Percentiles rank a stretch among this genome's conserved stretches.
Evolutionary conservation across 2,329 filamentous ascomycete genomes (phyloP).

Genomic region (Neonectria punicea): DNA sequence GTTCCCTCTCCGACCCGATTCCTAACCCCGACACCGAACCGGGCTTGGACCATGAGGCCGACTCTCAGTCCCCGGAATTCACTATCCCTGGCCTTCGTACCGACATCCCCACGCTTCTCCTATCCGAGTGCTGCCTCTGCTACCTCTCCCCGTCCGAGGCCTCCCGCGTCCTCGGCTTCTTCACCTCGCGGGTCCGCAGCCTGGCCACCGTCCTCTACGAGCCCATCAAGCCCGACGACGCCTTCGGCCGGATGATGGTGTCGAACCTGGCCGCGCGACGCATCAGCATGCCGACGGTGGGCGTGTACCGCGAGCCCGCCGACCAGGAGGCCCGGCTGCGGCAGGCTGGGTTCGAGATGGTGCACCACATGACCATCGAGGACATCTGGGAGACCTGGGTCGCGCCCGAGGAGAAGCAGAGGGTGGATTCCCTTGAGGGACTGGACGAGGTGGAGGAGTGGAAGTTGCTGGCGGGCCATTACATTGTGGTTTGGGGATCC

Average conservation of each 20-base stretch:
- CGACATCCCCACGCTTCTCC: conserved; percentile 79
- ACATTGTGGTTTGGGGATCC: conserved; percentile 91
- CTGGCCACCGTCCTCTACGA: conserved; percentile 83
- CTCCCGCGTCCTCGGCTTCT: conserved; percentile 71
- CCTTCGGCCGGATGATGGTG: conserved; percentile 93
- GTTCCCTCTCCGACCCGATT: conserved; percentile 57
- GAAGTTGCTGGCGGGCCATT: conserved; percentile 86
- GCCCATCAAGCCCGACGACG: conserved; percentile 82
- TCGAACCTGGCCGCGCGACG: conserved; percentile 84
- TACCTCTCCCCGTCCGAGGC: conserved; percentile 79
- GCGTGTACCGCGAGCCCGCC: conserved; percentile 73
- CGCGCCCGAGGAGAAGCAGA: conserved; percentile 74
- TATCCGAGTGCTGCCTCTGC: conserved; percentile 96
- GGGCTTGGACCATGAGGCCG: not conserved
- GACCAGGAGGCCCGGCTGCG: conserved; percentile 76
- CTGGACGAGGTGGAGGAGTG: conserved; percentile 97
- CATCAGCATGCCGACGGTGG: conserved; percentile 86
- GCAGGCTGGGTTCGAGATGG: conserved; percentile 70
- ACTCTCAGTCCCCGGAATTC: conserved; percentile 12
- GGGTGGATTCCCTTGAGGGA: conserved; percentile 83
- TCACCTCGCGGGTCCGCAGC: conserved; percentile 62
- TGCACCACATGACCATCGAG: conserved; percentile 57
- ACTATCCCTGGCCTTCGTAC: conserved; percentile 57
- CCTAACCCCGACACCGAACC: not conserved
- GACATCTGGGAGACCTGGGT: conserved; percentile 84